Percentiles rank a stretch among this genome's conserved stretches.
phyloP scores from a whole-genome alignment of 805 yeast genomes.

The Saccharomycopsis fibuligera region DNA sequence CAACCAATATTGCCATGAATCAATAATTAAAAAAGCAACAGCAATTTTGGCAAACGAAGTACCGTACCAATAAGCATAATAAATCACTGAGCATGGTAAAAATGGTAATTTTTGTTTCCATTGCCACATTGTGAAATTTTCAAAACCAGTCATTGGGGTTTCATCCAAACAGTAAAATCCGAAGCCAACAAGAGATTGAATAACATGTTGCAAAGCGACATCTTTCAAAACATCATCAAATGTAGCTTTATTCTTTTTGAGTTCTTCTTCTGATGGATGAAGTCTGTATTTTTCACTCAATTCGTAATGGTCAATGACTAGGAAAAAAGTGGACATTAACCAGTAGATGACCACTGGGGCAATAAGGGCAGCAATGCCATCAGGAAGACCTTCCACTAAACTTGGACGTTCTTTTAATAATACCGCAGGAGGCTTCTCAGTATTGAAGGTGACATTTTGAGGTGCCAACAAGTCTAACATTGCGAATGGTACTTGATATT shows the following conservation, averaged over 20 bases:
- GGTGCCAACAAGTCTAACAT: too few relatives aligned
- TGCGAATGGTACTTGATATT: too few relatives aligned
- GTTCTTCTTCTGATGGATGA: constrained; percentile 86
- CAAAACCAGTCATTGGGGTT: constrained; percentile 45
- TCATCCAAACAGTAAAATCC: constrained; percentile 49
- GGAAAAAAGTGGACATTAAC: constrained; percentile 69
- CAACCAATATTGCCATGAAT: constrained; percentile 91
- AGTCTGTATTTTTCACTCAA: constrained; percentile 80
- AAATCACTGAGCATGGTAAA: constrained; percentile 44
- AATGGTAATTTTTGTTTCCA: constrained; percentile 34
- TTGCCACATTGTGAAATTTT: constrained; percentile 40
- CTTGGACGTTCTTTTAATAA: constrained; percentile 30
- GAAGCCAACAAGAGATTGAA: constrained; percentile 71
- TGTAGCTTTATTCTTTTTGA: constrained; percentile 67
- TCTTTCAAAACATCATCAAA: constrained; percentile 66
- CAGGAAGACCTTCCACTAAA: constrained; percentile 58
- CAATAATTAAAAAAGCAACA: constrained; percentile 69
- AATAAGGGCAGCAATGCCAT: constrained; percentile 62
- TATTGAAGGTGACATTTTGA: too few relatives aligned
- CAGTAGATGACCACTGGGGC: constrained; percentile 83
- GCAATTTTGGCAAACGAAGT: constrained; percentile 50
- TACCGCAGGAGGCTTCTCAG: constrained; percentile 30
- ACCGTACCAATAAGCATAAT: constrained; percentile 55
- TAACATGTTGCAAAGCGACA: constrained; percentile 76
- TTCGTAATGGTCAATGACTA: constrained; percentile 63